Evolutionary conservation across 2,329 filamentous ascomycete species (phyloP).

Genomic region (Fusarium sterilihyphosum): DNA sequence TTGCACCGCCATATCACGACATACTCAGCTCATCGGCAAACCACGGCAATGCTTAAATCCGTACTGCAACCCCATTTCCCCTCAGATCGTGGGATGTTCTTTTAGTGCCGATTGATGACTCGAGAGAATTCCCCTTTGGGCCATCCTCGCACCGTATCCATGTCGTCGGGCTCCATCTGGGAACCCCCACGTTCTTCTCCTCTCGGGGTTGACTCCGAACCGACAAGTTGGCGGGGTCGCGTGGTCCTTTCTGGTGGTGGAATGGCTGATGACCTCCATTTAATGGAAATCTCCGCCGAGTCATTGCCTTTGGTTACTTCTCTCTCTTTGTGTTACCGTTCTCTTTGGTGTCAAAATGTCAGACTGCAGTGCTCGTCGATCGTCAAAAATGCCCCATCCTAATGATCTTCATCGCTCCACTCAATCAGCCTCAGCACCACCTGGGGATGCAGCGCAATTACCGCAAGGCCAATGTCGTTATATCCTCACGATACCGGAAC

Average conservation of each 20-base stretch:
- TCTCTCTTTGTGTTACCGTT: not conserved
- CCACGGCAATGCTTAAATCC: not conserved
- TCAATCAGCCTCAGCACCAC: constrained; percentile 20
- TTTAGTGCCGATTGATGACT: constrained; percentile 17
- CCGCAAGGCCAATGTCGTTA: constrained; percentile 22
- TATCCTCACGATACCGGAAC: constrained; percentile 16
- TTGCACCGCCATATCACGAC: not conserved
- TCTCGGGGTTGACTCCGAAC: not conserved
- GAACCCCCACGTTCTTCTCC: constrained; percentile 17
- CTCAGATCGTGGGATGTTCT: constrained; percentile 17
- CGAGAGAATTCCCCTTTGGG: not conserved
- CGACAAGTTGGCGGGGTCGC: constrained; percentile 13
- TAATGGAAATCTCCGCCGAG: not conserved
- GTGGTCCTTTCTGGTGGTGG: not conserved
- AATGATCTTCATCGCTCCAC: constrained; percentile 5
- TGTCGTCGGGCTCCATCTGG: not conserved
- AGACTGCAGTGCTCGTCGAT: not conserved
- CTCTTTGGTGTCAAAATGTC: not conserved
- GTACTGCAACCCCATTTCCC: not conserved
- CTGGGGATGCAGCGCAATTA: not conserved
- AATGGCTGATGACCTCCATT: not conserved
- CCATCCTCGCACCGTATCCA: not conserved
- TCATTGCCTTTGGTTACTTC: not conserved
- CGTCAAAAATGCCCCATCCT: not conserved
- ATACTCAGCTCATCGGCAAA: not conserved